phyloP scores from a whole-genome alignment of 2,329 filamentous ascomycete species.

The Pezicula rhizophila region DNA sequence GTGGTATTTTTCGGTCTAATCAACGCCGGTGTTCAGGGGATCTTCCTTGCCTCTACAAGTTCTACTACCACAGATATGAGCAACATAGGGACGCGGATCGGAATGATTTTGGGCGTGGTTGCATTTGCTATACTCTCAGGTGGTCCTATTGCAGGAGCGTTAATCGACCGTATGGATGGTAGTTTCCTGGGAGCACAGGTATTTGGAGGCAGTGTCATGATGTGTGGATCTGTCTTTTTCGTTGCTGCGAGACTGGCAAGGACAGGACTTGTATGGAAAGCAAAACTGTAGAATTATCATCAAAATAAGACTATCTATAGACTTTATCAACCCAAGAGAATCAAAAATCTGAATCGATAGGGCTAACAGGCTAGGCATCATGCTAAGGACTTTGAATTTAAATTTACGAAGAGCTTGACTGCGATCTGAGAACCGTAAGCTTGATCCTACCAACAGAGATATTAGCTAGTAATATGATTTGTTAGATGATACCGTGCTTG shows the following conservation, averaged over 20 bases:
- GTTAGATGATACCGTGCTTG: too few relatives aligned
- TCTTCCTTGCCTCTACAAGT: constrained; percentile 42
- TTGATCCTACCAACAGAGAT: too few relatives aligned
- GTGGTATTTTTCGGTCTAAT: constrained; percentile 41
- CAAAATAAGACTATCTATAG: too few relatives aligned
- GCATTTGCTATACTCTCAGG: neutral
- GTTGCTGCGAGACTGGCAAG: constrained; percentile 8
- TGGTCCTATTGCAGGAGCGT: neutral
- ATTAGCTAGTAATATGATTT: too few relatives aligned
- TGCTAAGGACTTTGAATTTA: too few relatives aligned
- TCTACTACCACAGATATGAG: constrained; percentile 43
- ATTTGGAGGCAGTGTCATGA: neutral
- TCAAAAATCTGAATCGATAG: too few relatives aligned
- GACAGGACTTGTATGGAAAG: too few relatives aligned
- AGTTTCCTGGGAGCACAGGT: neutral
- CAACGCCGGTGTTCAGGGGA: constrained; percentile 38
- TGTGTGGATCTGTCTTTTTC: neutral
- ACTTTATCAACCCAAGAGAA: too few relatives aligned
- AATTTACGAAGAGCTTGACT: too few relatives aligned
- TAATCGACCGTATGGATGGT: neutral
- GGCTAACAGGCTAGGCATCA: too few relatives aligned
- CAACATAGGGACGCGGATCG: constrained; percentile 47
- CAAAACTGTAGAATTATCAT: too few relatives aligned
- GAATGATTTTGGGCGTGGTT: constrained; percentile 36
- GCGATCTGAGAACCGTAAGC: too few relatives aligned